Evolutionary conservation across 352 stramenopile genomes (phyloP).

Genomic region (Thraustotheca clavata): DNA sequence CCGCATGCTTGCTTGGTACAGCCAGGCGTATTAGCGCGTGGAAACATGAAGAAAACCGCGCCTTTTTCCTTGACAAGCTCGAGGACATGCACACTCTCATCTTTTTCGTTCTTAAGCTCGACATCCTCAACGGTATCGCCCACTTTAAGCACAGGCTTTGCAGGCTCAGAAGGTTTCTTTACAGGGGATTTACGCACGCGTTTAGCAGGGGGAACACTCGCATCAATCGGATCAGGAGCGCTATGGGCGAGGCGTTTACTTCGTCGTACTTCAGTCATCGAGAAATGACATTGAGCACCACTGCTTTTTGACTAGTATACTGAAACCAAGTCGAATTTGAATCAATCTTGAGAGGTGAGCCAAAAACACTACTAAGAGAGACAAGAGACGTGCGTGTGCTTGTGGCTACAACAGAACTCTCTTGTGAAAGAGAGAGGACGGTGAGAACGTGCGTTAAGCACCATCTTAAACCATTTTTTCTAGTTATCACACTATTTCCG

Average conservation of each 20-base stretch:
- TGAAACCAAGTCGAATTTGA: too few species aligned
- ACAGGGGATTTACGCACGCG: background rate
- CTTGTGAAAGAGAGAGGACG: too few species aligned
- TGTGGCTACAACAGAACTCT: too few species aligned
- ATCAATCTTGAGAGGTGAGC: too few species aligned
- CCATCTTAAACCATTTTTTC: too few species aligned
- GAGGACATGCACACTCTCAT: conserved; percentile 48
- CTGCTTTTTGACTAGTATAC: too few species aligned
- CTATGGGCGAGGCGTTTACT: conserved; percentile 12
- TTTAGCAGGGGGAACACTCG: conserved; percentile 4
- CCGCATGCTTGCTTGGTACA: conserved; percentile 75
- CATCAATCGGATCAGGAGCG: background rate
- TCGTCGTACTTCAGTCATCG: conserved; percentile 11
- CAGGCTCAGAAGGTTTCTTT: background rate
- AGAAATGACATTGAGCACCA: too few species aligned
- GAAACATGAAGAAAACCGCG: conserved; percentile 85
- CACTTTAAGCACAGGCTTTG: conserved; percentile 1
- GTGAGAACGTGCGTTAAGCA: too few species aligned
- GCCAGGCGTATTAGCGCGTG: conserved; percentile 73
- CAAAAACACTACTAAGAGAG: too few species aligned
- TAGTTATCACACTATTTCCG: too few species aligned
- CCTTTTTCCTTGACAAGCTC: conserved; percentile 63
- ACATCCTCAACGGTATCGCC: conserved; percentile 38
- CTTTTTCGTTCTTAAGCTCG: conserved; percentile 60
- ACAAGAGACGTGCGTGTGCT: too few species aligned